Evolutionary conservation across 257 asterid genomes (phyloP).

Genomic region (Primulina huaijiensis): DNA sequence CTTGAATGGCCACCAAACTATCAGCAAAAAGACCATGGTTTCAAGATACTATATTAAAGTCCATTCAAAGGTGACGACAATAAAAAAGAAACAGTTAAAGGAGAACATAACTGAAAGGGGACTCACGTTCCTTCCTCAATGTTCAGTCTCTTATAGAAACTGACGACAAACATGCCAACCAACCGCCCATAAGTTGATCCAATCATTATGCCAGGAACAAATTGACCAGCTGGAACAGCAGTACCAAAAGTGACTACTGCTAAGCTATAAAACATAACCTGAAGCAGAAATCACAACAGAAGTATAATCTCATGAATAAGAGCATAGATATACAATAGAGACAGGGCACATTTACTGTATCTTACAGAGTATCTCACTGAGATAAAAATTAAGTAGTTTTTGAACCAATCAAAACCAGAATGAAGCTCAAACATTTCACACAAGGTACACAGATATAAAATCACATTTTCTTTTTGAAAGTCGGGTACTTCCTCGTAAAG

Average conservation of each 20-base stretch:
- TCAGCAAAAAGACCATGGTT: not conserved
- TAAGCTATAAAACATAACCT: slow-evolving; percentile 95
- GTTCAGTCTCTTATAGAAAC: slow-evolving; percentile 69
- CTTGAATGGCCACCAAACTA: not conserved
- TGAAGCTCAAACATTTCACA: slow-evolving; percentile 8
- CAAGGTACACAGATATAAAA: slow-evolving; percentile 10
- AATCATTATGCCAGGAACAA: slow-evolving; percentile 97
- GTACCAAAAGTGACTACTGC: slow-evolving; percentile 96
- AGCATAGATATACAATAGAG: not conserved
- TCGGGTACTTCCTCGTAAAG: not conserved
- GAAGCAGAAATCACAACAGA: slow-evolving; percentile 27
- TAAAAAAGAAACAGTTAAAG: slow-evolving; percentile 16
- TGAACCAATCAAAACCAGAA: not conserved
- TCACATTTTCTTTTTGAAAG: not conserved
- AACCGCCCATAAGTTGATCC: slow-evolving; percentile 99
- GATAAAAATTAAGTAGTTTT: not conserved
- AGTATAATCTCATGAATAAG: slow-evolving; percentile 11
- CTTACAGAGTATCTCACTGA: not conserved
- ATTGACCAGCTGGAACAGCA: slow-evolving; percentile 98
- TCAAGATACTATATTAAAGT: not conserved
- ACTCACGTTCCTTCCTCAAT: slow-evolving; percentile 99
- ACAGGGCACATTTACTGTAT: not conserved
- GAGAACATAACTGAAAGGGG: slow-evolving; percentile 11
- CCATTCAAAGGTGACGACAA: not conserved
- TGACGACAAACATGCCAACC: slow-evolving; percentile 97